phyloP scores from a whole-genome alignment of 768 basidiomycete genomes.

The Clitopilus hobsonii region DNA sequence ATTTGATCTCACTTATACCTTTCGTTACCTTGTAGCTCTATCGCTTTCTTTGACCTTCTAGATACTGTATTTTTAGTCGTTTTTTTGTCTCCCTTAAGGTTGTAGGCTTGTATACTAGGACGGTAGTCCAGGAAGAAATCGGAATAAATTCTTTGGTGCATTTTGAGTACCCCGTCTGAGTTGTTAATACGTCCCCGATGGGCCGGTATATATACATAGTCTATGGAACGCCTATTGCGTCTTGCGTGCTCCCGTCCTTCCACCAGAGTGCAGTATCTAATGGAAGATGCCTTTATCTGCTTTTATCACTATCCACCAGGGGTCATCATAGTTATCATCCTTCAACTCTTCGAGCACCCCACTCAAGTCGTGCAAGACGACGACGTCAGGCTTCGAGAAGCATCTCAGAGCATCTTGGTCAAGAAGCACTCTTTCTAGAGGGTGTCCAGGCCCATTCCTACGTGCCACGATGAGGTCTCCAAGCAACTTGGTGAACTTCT shows the following conservation, averaged over 20 bases:
- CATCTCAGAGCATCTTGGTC: conserved; percentile 21
- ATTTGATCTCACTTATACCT: neutral
- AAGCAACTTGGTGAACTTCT: conserved; percentile 15
- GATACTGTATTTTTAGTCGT: conserved; percentile 1
- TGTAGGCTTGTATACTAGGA: too few relatives aligned
- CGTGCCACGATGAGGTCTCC: conserved; percentile 14
- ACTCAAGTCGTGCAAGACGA: conserved; percentile 5
- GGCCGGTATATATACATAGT: too few relatives aligned
- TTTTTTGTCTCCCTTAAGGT: neutral
- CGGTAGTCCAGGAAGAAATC: too few relatives aligned
- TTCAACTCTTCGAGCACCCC: conserved; percentile 12
- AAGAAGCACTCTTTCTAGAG: conserved; percentile 20
- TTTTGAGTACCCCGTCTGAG: too few relatives aligned
- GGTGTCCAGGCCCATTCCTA: conserved; percentile 3
- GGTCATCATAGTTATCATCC: conserved; percentile 21
- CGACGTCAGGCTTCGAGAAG: conserved; percentile 3
- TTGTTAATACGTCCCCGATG: too few relatives aligned
- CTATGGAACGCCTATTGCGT: too few relatives aligned
- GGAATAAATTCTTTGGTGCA: too few relatives aligned
- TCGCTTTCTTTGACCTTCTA: neutral
- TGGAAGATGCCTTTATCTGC: conserved; percentile 4
- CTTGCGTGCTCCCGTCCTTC: too few relatives aligned
- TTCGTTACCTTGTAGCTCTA: neutral
- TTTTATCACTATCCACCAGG: conserved; percentile 24
- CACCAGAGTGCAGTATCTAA: neutral